phyloP scores from a whole-genome alignment of 2,329 filamentous ascomycete genomes.

The Gyromitra esculenta region DNA sequence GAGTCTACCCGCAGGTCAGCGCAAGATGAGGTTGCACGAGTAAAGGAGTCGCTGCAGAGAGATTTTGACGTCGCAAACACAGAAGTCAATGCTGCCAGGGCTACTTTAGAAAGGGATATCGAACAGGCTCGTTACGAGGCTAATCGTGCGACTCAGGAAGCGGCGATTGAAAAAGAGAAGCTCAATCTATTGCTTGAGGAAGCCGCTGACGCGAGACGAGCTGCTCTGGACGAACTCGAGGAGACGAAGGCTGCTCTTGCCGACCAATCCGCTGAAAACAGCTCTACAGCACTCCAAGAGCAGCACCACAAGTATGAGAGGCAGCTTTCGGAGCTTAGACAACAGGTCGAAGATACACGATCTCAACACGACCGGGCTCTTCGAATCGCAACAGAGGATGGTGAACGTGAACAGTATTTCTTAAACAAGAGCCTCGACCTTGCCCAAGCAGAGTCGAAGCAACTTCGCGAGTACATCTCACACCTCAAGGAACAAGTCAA shows the following conservation, averaged over 20 bases:
- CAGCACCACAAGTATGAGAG: constrained; percentile 71
- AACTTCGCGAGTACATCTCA: constrained; percentile 83
- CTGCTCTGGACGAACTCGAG: constrained; percentile 65
- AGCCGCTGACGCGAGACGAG: constrained; percentile 74
- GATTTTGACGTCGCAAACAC: constrained; percentile 86
- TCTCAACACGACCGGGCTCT: constrained; percentile 79
- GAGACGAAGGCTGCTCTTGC: constrained; percentile 62
- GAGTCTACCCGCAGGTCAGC: constrained; percentile 83
- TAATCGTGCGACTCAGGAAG: constrained; percentile 79
- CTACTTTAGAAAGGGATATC: constrained; percentile 83
- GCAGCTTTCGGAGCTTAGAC: constrained; percentile 63
- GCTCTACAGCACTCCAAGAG: constrained; percentile 67
- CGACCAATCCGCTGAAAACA: constrained; percentile 66
- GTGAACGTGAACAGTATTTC: constrained; percentile 79
- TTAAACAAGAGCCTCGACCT: constrained; percentile 82
- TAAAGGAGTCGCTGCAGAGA: constrained; percentile 78
- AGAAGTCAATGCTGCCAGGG: constrained; percentile 82
- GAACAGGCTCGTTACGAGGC: constrained; percentile 76
- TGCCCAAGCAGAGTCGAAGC: constrained; percentile 82
- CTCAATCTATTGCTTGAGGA: constrained; percentile 77
- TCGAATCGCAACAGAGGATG: constrained; percentile 80
- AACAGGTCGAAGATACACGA: constrained; percentile 71
- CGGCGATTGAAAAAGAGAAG: constrained; percentile 80
- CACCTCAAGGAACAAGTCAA: constrained; percentile 92
- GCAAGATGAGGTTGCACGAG: constrained; percentile 81